A percentile compares a stretch with the other conserved stretches of the same genome.
Conservation (phyloP, 176 grass and related monocot genomes). For the Juncus effusus region DNA sequence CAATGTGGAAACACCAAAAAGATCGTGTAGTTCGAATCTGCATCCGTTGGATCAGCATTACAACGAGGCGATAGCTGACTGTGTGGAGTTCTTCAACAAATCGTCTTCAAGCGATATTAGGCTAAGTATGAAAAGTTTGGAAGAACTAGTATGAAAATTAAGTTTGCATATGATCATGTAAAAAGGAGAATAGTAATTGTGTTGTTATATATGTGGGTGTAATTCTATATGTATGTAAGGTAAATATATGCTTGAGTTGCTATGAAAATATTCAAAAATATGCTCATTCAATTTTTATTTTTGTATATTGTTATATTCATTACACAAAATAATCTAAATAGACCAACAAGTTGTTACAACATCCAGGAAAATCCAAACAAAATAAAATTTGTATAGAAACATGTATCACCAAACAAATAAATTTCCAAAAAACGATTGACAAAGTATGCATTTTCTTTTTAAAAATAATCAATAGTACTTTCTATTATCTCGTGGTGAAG, state of each 20-base stretch:
- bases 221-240: not conserved
- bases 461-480: conserved; percentile 3
- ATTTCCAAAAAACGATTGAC: not conserved
- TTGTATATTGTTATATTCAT: not conserved
- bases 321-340: not conserved
- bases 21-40: conserved; percentile 60
- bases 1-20: conserved; percentile 25
- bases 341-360: conserved; percentile 10
- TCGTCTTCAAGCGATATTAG: conserved; percentile 35
- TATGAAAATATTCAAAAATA: not conserved
- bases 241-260: conserved; percentile 1
- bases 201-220: conserved; percentile 12
- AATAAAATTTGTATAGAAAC: conserved; percentile 9
- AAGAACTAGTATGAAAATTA: conserved; percentile 17
- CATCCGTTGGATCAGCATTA: conserved; percentile 65
- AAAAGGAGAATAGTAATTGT: conserved; percentile 2
- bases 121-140: conserved; percentile 17
- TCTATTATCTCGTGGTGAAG: not conserved
- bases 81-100: conserved; percentile 81
- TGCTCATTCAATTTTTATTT: not conserved
- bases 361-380: conserved; percentile 1
- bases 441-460: conserved; percentile 22
- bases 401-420: conserved; percentile 15
- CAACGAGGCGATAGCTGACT: conserved; percentile 88
- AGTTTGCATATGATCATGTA: conserved; percentile 15